Evolutionary conservation across 1,284 basidiomycete genomes (phyloP).

Genomic region (Athelia psychrophila): DNA sequence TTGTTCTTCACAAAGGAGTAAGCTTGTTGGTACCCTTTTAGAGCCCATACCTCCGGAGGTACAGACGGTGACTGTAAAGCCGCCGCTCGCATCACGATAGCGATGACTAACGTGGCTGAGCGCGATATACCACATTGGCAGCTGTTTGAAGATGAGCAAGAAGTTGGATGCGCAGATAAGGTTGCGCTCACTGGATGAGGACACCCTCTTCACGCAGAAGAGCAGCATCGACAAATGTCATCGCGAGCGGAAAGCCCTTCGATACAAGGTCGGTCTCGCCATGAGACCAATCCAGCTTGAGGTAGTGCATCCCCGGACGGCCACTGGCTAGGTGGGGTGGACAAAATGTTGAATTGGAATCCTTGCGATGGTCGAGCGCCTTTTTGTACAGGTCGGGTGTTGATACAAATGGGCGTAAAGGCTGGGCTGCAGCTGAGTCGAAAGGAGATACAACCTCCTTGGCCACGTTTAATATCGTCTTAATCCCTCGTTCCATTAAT

Average conservation of each 20-base stretch:
- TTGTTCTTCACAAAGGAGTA: constrained; percentile 90
- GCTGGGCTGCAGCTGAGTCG: constrained; percentile 43
- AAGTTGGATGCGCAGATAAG: constrained; percentile 7
- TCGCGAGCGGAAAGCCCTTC: constrained; percentile 74
- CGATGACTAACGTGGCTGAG: constrained; percentile 91
- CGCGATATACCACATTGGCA: constrained; percentile 97
- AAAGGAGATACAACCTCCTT: constrained; percentile 88
- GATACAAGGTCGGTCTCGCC: constrained; percentile 86
- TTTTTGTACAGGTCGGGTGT: constrained; percentile 59
- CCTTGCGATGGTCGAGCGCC: constrained; percentile 15
- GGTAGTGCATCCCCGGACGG: constrained; percentile 81
- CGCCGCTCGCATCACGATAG: constrained; percentile 93
- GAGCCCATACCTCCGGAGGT: constrained; percentile 72
- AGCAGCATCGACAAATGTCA: constrained; percentile 80
- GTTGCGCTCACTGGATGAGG: constrained; percentile 77
- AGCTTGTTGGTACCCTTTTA: constrained; percentile 89
- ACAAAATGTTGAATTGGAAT: constrained; percentile 50
- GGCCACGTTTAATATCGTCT: constrained; percentile 89
- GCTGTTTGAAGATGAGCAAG: constrained; percentile 36
- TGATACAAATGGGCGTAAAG: constrained; percentile 58
- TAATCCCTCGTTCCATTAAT: constrained; percentile 74
- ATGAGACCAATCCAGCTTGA: constrained; percentile 94
- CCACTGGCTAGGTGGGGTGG: constrained; percentile 62
- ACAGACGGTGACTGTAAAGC: constrained; percentile 66
- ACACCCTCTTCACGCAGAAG: constrained; percentile 74